phyloP scores from a whole-genome alignment of 2,329 filamentous ascomycete species.

The Ampelomyces quisqualis region DNA sequence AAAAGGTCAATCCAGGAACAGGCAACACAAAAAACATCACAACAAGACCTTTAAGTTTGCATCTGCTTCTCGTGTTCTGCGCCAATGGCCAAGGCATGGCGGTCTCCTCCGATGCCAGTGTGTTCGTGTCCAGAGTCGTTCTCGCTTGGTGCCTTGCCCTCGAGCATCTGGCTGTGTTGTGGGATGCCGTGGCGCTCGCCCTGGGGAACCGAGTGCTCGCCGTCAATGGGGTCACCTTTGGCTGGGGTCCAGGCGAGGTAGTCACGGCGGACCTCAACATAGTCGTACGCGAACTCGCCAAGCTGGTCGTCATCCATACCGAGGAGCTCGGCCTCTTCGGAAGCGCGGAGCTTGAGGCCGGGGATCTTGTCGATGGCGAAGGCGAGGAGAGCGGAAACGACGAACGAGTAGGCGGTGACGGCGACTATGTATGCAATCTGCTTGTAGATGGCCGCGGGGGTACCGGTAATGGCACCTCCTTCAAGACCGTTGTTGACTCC shows the following conservation, averaged over 20 bases:
- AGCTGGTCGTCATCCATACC: slow-evolving; percentile 91
- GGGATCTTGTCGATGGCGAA: slow-evolving; percentile 74
- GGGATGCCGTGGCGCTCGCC: slow-evolving; percentile 68
- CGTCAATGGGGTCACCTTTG: slow-evolving; percentile 62
- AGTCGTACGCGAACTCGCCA: slow-evolving; percentile 87
- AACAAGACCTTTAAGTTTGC: slow-evolving; percentile 6
- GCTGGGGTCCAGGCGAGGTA: slow-evolving; percentile 86
- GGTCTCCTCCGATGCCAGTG: slow-evolving; percentile 54
- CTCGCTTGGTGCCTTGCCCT: slow-evolving; percentile 55
- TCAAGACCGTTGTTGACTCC: slow-evolving; percentile 66
- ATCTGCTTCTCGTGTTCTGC: slow-evolving; percentile 44
- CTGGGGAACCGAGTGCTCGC: slow-evolving; percentile 64
- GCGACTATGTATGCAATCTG: slow-evolving; percentile 76
- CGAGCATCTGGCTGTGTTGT: slow-evolving; percentile 67
- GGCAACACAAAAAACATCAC: slow-evolving; percentile 5
- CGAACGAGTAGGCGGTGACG: slow-evolving; percentile 67
- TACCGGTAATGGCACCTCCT: slow-evolving; percentile 69
- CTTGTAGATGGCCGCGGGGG: slow-evolving; percentile 74
- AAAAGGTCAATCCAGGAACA: slow-evolving; percentile 14
- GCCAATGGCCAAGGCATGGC: slow-evolving; percentile 52
- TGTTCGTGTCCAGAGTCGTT: slow-evolving; percentile 46
- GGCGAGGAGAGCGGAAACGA: slow-evolving; percentile 71
- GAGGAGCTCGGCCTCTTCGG: slow-evolving; percentile 78
- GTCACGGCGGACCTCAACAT: slow-evolving; percentile 83
- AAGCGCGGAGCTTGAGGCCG: slow-evolving; percentile 75